These are phyloP conservation scores for Jamesozyma lodderae DNA, from an alignment of 805 yeast species.

Conservation along the genomic window DNA sequence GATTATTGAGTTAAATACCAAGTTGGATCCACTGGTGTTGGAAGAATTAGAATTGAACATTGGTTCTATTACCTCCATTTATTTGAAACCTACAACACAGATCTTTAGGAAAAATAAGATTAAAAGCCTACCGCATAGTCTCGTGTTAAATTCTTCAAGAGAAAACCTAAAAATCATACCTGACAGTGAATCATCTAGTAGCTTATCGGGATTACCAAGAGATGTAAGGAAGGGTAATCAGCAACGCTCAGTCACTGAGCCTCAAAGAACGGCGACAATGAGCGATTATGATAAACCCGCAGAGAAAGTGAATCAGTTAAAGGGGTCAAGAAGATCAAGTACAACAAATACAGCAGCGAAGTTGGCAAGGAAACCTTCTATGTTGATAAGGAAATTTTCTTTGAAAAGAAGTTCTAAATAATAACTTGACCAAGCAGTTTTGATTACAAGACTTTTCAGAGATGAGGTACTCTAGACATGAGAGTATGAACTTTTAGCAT, in stretches of 20 bases:
- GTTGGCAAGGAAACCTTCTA: constrained; percentile 29
- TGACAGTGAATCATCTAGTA: neutral
- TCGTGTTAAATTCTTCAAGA: constrained; percentile 33
- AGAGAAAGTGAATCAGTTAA: constrained; percentile 30
- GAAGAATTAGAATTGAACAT: constrained; percentile 78
- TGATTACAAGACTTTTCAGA: too few species aligned
- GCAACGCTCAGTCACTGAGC: neutral
- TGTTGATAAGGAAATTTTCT: constrained; percentile 26
- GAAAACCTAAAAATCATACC: constrained; percentile 12
- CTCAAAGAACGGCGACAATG: constrained; percentile 19
- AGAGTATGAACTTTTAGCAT: too few species aligned
- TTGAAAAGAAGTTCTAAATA: constrained; percentile 8
- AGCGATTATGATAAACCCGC: constrained; percentile 35
- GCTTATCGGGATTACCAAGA: neutral
- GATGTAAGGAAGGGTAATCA: neutral
- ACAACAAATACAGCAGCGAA: constrained; percentile 23
- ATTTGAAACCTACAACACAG: constrained; percentile 72
- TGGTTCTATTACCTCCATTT: constrained; percentile 76
- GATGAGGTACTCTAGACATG: too few species aligned
- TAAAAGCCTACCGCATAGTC: constrained; percentile 41
- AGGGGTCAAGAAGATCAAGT: constrained; percentile 28
- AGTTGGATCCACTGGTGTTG: constrained; percentile 55
- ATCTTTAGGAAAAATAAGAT: constrained; percentile 61
- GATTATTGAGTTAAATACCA: constrained; percentile 57
- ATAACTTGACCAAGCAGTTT: too few species aligned